Base-by-base conservation (phyloP, 148 eudicot genomes). In the Vaccinium myrtillus region DNA sequence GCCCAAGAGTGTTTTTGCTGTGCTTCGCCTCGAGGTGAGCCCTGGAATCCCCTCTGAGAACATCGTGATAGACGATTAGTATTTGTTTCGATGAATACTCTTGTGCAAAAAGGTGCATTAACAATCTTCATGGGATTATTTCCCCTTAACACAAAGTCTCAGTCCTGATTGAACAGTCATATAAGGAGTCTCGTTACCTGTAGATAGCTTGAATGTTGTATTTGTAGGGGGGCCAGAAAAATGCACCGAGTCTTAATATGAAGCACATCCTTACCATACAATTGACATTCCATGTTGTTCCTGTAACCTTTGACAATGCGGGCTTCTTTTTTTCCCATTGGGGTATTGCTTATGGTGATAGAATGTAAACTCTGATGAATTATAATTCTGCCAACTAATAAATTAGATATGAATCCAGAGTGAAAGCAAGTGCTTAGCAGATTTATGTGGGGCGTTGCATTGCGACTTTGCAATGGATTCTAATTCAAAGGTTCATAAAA, bases 361-460 rank as follows among this genome's bases (percentile, higher is more conserved):
- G 53, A 54, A 74, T 3, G 16, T 55, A 78, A 16, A 27, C 5
- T 69, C 74, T 30, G 0, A 5, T 69, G 74, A 69, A 27, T 4
- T 39, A 0, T 61, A 2, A 14, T 27, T 6, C 59, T 23, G 81
- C 30, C 54, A 39, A 14, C 1, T 69, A 56, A 55, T 70, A 18
- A 54, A 13, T 73, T 77, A 14, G 14, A 55, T 67, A 70, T 79
- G 39, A 27, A 69, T 69, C 91, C 74, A 96, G 99, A 94, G 88
- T 90, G 87, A 90, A 78, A 85, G 93, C 89, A 94, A 92, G 89
- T 96, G 99, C 89, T 89, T 96, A 90, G 95, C 98, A 51, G 97
- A 94, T 90, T 46, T 92, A 71, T 96, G 99, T 86, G 98, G 99
- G 79, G 95, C 98, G 1, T 87, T 94, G 90, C 98, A 96, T 87